Base-by-base conservation (phyloP, 768 basidiomycete genomes). In the Lactarius evosmus region DNA sequence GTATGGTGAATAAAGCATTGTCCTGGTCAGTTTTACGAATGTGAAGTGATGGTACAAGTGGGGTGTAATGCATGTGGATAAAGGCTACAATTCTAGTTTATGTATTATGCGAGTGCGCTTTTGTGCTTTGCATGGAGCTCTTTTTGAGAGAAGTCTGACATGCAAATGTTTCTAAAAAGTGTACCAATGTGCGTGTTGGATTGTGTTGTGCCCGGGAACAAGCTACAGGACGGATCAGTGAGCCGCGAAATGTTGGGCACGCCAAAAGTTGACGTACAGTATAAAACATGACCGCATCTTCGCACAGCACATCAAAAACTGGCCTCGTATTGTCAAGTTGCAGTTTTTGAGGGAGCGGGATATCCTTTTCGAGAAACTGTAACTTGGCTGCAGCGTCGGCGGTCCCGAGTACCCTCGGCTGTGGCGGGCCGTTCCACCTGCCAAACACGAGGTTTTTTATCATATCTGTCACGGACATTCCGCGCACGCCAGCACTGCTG, bases 231-330 rank as follows among this genome's bases (percentile, higher is more conserved):
- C 7, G 29, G 44, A 17, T 25, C 9, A n/a, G 32, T 5, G 22
- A 29, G 16, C 29, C 4, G 16, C 2, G 30, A 55, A 7, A 7
- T 7, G 14, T 14, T 22, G 19, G 33, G 19, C 14, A n/a, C n/a
- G 12, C 32, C 33, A 0, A 6, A 40, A 6, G 17, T 9, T 9
- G 16, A 52, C 61, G 36, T 16, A 57, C 61, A 6, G 46, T 62
- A 38, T 62, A 62, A 41, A 62, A 58, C 56, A 62, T 22, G 44
- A 62, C 11, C 34, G 56, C 61, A 33, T 57, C 61, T 41, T 62
- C 61, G 34, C 61, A 57, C 29, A 62, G 30, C 30, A 52, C 44
- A 17, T 49, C 46, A 34, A 49, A 51, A 22, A 62, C 38, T 19
- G 56, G 56, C 2, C 25, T 29, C 19, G 55, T 38, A 38, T 14